Base-by-base conservation (phyloP, 2,329 filamentous ascomycete genomes). In the Colletotrichum sp. region DNA sequence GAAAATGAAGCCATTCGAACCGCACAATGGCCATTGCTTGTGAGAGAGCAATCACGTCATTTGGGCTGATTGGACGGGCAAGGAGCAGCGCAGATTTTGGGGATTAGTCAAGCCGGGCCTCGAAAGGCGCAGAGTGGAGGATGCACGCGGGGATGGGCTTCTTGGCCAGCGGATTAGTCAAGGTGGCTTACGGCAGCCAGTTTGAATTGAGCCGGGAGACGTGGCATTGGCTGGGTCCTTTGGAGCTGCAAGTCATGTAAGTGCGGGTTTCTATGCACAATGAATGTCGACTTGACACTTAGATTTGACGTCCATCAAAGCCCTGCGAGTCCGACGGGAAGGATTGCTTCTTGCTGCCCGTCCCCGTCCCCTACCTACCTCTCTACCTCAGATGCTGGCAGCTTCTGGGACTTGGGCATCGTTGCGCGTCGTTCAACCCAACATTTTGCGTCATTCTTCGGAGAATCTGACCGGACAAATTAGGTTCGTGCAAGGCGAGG, bases 41-140 rank as follows among this genome's bases (percentile, higher is more conserved):
- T 66, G 65, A 66, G 16, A 74, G 24, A 52, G 59, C 44, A 62
- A 76, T 76, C 74, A 76, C 74, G 74, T 74, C 74, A 76, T 76
- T 62, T 21, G 21, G 59, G 18, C n/a, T 39, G 36, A 74, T 73
- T 62, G 74, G 64, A 13, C 49, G 72, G 72, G 60, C 55, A 21
- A 21, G 59, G n/a, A 52, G 36, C 68, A 39, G 71, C 60, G 66
- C 52, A 36, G 69, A 72, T 30, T 36, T 18, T 16, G n/a, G 18
- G 39, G 34, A 75, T 75, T 75, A 75, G 73, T 75, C 62, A 75
- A 67, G 7, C n/a, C 18, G 21, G n/a, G 49, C n/a, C 21, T 32
- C 21, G 34, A 24, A 24, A 21, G 26, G 36, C 49, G 34, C 8
- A 28, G 26, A 10, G 34, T 52, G 72, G 67, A 28, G 44, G 65